Percentiles rank a stretch among this genome's conserved stretches.
Conservation (phyloP, 306 rosid species). For the Prunus padus region DNA sequence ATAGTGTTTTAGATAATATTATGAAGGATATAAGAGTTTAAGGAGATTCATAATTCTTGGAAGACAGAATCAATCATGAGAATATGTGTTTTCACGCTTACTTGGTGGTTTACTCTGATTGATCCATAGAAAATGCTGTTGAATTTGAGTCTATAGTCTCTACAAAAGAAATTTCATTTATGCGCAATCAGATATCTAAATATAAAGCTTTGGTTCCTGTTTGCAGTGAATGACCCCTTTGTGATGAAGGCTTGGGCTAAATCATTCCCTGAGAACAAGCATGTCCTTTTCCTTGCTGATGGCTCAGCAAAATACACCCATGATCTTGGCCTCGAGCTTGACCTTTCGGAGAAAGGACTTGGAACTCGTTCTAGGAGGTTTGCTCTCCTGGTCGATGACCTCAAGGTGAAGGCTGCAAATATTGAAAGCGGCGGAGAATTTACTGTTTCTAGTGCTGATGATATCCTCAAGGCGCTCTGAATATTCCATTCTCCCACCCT, state of each 20-base stretch:
- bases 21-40: neutral
- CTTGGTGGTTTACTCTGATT: neutral
- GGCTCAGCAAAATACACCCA: slow-evolving; percentile 80
- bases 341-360: slow-evolving; percentile 72
- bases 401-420: slow-evolving; percentile 85
- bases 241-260: slow-evolving; percentile 94
- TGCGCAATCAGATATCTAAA: neutral
- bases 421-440: slow-evolving; percentile 79
- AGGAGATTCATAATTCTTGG: neutral
- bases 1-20: neutral
- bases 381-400: slow-evolving; percentile 74
- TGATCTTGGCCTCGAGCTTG: slow-evolving; percentile 86
- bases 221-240: slow-evolving; percentile 82
- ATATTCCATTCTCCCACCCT: neutral
- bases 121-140: neutral
- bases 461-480: slow-evolving; percentile 86
- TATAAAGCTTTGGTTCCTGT: neutral
- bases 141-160: neutral
- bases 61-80: neutral
- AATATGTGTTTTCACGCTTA: neutral
- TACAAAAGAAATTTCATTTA: neutral
- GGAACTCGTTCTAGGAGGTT: slow-evolving; percentile 82
- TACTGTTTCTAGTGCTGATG: slow-evolving; percentile 84
- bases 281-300: slow-evolving; percentile 89
- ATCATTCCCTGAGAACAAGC: slow-evolving; percentile 80